Evolutionary conservation across 257 asterid genomes (phyloP).

Genomic region (Agastache rugosa): DNA sequence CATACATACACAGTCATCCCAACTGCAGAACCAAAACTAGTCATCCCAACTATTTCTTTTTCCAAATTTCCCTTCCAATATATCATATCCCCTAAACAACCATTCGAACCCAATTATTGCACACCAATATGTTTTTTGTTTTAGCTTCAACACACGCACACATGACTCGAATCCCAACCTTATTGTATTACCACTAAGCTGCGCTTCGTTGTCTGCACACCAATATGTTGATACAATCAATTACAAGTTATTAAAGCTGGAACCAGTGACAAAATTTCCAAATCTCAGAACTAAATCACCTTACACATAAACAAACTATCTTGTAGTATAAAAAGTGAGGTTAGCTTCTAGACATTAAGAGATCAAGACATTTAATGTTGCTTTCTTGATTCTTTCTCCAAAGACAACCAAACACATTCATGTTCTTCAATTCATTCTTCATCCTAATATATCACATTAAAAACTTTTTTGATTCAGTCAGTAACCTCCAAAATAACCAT

Average conservation of each 20-base stretch:
- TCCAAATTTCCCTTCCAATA: neutral
- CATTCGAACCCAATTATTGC: neutral
- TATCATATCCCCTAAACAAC: neutral
- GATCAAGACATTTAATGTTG: neutral
- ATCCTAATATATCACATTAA: neutral
- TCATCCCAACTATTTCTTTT: neutral
- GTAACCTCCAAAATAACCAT: neutral
- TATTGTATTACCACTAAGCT: no score
- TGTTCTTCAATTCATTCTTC: neutral
- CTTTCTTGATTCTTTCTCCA: conserved; percentile 8
- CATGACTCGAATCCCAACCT: no score
- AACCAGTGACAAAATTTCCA: neutral
- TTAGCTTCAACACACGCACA: no score
- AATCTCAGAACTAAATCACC: conserved; percentile 15
- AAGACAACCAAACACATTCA: neutral
- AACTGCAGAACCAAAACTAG: neutral
- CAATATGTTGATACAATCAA: conserved; percentile 5
- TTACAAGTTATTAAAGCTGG: neutral
- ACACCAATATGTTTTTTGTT: conserved; percentile 1
- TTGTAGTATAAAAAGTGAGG: neutral
- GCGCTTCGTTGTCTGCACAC: no score
- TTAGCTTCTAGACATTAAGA: neutral
- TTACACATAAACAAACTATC: neutral
- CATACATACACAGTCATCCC: neutral
- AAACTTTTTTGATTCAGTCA: neutral